Evolutionary conservation across 2,329 filamentous ascomycete species (phyloP), one percentile per base, ranked within the genome.

Genomic region (Periconia digitata): DNA sequence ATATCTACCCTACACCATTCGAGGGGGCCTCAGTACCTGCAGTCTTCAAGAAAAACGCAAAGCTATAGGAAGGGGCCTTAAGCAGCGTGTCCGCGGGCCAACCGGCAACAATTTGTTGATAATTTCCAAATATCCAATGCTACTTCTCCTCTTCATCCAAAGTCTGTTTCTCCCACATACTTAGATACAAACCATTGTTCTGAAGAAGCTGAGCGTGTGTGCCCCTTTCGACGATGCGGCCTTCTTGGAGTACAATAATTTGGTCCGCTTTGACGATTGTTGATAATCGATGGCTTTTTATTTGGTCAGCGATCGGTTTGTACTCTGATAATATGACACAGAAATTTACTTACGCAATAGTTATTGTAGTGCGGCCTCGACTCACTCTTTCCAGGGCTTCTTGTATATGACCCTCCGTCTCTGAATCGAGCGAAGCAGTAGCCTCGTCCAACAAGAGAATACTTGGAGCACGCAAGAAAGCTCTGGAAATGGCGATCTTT

Each of bases 381-480:
- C 39, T 49, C 8, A 39, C 35, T 6, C n/a, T 46, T 17, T 50
- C 42, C 2, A 60, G 76, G 67, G 56, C 85, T 80, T 2, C 64
- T 70, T 50, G 77, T 58, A 54, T 85, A 81, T 56, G 81, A 79
- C 44, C 82, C 77, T 64, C 77, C 75, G 56, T 83, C 76, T 41
- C 81, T 74, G 2, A 67, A 65, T 55, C 83, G 77, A 36, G 64
- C 56, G n/a, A 79, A 77, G 4, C 56, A 54, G 10, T 72, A 0
- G 90, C 85, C 72, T 95, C 90, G 62, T 95, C 90, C 1, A 95
- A 79, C 13, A 95, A 85, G 4, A 95, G 79, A 35, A 95, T 79
- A 58, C 92, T 87, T 0, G 89, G 86, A 48, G 80, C 80, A 70
- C 91, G 90, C 64, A 92, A 81, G 46, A 91, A 76, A 10, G 88